Base-by-base conservation (phyloP, 2,329 filamentous ascomycete species). In the Epichloe bromicola region DNA sequence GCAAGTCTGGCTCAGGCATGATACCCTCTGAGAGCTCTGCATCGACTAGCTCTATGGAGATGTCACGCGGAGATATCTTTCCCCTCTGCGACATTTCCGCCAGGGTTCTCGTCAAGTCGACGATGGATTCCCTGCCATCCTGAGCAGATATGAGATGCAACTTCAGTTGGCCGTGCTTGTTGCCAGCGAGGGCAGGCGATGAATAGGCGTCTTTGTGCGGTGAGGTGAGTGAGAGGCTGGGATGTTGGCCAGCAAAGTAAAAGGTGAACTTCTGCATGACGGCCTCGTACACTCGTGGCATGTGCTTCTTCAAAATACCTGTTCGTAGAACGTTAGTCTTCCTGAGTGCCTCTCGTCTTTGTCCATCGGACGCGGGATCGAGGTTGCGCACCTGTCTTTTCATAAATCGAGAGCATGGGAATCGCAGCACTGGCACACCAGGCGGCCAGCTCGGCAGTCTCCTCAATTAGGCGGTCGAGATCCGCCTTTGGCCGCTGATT, bases 361-460 rank as follows among this genome's bases (percentile, higher is more conserved):
- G 23, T 45, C 14, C 14, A 15, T n/a, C 3, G 26, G 15, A 33
- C n/a, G 26, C 7, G 19, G 15, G 5, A 45, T 4, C 26, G 26
- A 33, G 23, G 38, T 17, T 51, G 57, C 77, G 48, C 74, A 94
- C 90, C 91, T 55, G 84, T 93, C 67, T 82, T 85, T 68, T 98
- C 93, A 64, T 98, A 98, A 30, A 98, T 75, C 46, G 89, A 95
- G 58, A 98, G 72, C 66, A 84, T 80, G 12, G 86, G 83, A 54
- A 98, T 95, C 7, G 89, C 89, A 23, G 88, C 86, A 61, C 88
- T 88, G 30, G 88, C 84, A 64, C 86, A 93, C 93, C 93, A 98
- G 3, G 91, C 91, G 19, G 87, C 83, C 54, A 98, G 78, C 65
- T 98, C 93, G 40, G 90, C 86, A 14, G 88, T 86, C 69, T 98